phyloP scores from a whole-genome alignment of 441 rosid genomes.

The Aleurites moluccanus region DNA sequence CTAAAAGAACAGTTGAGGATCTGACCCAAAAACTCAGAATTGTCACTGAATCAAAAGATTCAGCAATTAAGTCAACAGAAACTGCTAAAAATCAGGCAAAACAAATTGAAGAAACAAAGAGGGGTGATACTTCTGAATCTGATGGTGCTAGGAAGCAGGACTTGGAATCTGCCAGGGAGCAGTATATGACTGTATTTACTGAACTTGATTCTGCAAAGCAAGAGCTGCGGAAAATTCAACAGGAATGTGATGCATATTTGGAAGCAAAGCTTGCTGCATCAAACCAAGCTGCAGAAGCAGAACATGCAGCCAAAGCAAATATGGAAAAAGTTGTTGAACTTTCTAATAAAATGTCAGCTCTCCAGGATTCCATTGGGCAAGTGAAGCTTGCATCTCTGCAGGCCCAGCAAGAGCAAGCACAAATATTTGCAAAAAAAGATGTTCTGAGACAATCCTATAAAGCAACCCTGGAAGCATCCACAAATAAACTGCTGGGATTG shows the following conservation, averaged over 20 bases:
- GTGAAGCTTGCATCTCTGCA: conserved; percentile 68
- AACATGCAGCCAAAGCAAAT: conserved; percentile 51
- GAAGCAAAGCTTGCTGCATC: conserved; percentile 61
- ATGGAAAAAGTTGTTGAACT: conserved; percentile 68
- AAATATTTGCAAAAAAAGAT: conserved; percentile 71
- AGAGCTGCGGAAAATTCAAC: conserved; percentile 68
- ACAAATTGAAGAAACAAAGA: conserved; percentile 54
- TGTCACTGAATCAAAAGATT: conserved; percentile 59
- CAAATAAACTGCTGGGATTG: conserved; percentile 49
- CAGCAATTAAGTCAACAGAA: conserved; percentile 61
- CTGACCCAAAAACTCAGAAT: conserved; percentile 56
- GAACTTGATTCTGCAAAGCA: conserved; percentile 82
- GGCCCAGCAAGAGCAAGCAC: conserved; percentile 65
- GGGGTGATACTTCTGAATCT: conserved; percentile 37
- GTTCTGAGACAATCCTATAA: conserved; percentile 58
- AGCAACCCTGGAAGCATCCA: conserved; percentile 64
- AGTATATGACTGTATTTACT: conserved; percentile 47
- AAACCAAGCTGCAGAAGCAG: conserved; percentile 61
- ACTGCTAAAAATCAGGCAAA: conserved; percentile 57
- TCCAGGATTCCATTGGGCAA: conserved; percentile 77
- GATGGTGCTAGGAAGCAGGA: conserved; percentile 53
- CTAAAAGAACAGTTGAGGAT: conserved; percentile 64
- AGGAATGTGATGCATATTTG: conserved; percentile 57
- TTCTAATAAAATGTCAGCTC: conserved; percentile 59
- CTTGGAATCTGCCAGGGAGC: conserved; percentile 53